Conservation (phyloP, 2,329 filamentous ascomycete genomes). For the Fusarium musae region DNA sequence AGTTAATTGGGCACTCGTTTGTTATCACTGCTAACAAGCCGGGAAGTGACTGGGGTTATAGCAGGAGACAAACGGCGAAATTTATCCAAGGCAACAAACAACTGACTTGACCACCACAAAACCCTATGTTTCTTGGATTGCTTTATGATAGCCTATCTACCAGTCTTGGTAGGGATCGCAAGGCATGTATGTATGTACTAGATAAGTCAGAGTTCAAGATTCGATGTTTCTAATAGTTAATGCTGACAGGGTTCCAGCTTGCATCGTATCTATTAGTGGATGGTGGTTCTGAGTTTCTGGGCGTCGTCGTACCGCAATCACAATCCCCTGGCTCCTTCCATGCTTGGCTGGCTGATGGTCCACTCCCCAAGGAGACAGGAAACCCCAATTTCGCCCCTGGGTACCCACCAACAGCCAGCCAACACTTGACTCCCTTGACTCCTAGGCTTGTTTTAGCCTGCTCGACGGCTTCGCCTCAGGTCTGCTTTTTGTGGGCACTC, state of each 20-base stretch:
- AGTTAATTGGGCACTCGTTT: conserved; percentile 30
- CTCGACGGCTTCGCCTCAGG: conserved; percentile 41
- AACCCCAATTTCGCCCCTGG: conserved; percentile 31
- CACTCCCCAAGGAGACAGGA: conserved; percentile 23
- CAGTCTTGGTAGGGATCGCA: not conserved
- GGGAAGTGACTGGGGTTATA: conserved; percentile 9
- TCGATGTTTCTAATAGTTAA: not conserved
- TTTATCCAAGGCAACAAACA: conserved; percentile 11
- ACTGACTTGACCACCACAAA: not conserved
- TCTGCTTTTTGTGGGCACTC: conserved; percentile 36
- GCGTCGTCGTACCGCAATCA: not conserved
- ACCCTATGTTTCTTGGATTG: not conserved
- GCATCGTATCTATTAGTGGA: conserved; percentile 6
- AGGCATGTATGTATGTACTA: too few relatives aligned
- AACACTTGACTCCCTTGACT: conserved; percentile 13
- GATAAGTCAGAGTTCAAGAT: not conserved
- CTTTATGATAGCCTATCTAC: not conserved
- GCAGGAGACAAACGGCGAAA: conserved; percentile 16
- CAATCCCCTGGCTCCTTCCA: conserved; percentile 10
- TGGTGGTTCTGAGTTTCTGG: conserved; percentile 12
- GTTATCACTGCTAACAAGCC: conserved; percentile 12
- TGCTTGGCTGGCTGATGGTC: conserved; percentile 22
- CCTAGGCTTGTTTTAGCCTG: conserved; percentile 27
- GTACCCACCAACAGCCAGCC: conserved; percentile 28
- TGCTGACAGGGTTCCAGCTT: not conserved